Evolutionary conservation across 768 basidiomycete species (phyloP), one percentile per base, ranked within the genome.

Genomic region (Cyclocybe cylindracea): DNA sequence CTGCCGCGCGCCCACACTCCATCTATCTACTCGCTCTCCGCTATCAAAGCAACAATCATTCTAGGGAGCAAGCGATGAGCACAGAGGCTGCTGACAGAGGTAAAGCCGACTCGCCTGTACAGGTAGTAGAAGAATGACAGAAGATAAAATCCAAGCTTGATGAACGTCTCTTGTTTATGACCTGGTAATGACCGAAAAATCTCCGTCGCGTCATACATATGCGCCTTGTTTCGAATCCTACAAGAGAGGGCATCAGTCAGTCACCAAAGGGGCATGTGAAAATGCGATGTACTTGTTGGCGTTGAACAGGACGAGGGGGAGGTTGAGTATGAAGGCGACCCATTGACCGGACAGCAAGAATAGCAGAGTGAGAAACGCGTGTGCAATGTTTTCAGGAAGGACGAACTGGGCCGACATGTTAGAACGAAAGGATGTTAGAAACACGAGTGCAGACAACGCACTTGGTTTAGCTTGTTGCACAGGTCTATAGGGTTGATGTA

Each of bases 401-500:
- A 98, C 93, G 67, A 99, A 98, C 96, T 99, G 56, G 36, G 11
- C 29, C 18, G 41, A 14, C 14, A 16, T 18, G 43, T 31, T 5
- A 32, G 10, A 13, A n/a, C 16, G 8, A 33, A 2, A 37, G 37
- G 8, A 16, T n/a, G 38, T 49, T 44, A 4, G 38, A 33, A 39
- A 53, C 24, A 31, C 13, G 29, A 41, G 24, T 37, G 11, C 24
- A 38, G 13, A n/a, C 13, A 9, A 72, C 79, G 41, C 58, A 96
- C 96, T 73, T 94, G 91, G 69, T 98, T 98, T 63, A 98, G 86
- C 78, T 97, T 98, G 76, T 98, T 98, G 76, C 97, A 98, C 36
- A 98, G 86, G 72, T 99, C 97, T 84, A 99, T 99, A 46, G 97
- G 97, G 74, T 99, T 99, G 79, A 98, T 96, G 76, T 98, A 98